Evolutionary conservation across 1,284 basidiomycete species (phyloP), one percentile per base, ranked within the genome.

Genomic region (Schizophyllum amplum): DNA sequence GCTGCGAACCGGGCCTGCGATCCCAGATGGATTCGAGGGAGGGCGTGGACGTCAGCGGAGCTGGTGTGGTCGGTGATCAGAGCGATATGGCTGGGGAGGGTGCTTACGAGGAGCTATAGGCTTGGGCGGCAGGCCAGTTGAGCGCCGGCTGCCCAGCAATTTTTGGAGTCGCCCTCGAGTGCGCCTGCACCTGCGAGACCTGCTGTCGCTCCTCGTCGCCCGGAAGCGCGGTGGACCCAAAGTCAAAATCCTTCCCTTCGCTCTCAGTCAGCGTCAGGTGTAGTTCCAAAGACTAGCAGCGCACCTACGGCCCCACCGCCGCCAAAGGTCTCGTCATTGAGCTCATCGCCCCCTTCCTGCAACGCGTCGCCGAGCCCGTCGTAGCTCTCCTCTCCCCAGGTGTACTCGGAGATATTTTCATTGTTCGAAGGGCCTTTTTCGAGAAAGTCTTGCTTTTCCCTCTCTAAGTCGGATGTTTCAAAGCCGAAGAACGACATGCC

Each of bases 291-390:
- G 47, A 54, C 57, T 55, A 33, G 47, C 54, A 55, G 20, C 82
- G 76, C 68, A 92, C 92, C 89, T 59, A 94, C 79, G 58, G 70
- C 72, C 23, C 78, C 84, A 51, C 74, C 66, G 47, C 74, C 80
- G 46, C 95, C 96, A 74, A 99, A 99, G 1, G 96, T 99, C 75
- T 97, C 94, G 68, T 97, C 92, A 71, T 98, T 97, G 64, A 94
- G 69, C 62, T 94, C 93, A 76, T 97, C 94, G 53, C 85, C 85
- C 46, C 86, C 86, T 70, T 98, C 96, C 65, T 90, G 85, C 59
- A 98, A 80, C 58, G 84, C 83, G 71, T 92, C 89, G 51, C 89
- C 94, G 9, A 95, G 83, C n/a, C 89, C 90, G 72, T 94, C 92
- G 68, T 93, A 93, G 63, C 84, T 86, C 52, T 93, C 92, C 64